Conservation (phyloP, 371 early-diverging fungal genomes). For the Mucor plumbeus region DNA sequence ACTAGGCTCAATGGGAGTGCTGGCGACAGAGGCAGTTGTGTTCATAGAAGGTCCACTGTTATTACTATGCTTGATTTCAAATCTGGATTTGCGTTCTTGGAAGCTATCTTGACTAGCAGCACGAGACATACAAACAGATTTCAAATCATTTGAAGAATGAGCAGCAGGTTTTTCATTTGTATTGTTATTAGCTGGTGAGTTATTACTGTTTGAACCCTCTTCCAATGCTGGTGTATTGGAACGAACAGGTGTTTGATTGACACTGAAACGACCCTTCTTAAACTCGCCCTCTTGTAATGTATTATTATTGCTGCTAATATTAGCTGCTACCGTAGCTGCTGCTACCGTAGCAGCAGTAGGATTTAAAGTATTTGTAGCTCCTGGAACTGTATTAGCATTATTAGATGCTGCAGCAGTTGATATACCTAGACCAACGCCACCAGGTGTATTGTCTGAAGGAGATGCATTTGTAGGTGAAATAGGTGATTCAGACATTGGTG, state of each 20-base stretch:
- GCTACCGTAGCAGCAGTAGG: not conserved
- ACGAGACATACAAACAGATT: constrained; percentile 20
- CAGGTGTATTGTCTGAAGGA: not conserved
- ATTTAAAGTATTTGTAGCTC: not conserved
- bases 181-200: not conserved
- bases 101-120: constrained; percentile 24
- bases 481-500: not conserved
- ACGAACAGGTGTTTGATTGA: constrained; percentile 35
- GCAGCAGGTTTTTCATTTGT: not conserved
- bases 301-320: constrained; percentile 7
- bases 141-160: not conserved
- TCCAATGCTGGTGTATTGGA: constrained; percentile 5
- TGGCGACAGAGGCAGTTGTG: not conserved
- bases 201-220: not conserved
- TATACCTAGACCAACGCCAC: constrained; percentile 21
- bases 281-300: constrained; percentile 30
- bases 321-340: constrained; percentile 6
- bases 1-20: constrained; percentile 11
- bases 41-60: not conserved
- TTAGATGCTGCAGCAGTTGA: not conserved
- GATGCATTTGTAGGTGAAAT: constrained; percentile 5
- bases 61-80: constrained; percentile 32
- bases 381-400: constrained; percentile 10
- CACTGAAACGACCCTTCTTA: constrained; percentile 41
- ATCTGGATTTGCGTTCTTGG: constrained; percentile 35